These are phyloP conservation scores for Curvularia lunata DNA, from an alignment of 2,329 filamentous ascomycete species.

Conservation along the genomic window DNA sequence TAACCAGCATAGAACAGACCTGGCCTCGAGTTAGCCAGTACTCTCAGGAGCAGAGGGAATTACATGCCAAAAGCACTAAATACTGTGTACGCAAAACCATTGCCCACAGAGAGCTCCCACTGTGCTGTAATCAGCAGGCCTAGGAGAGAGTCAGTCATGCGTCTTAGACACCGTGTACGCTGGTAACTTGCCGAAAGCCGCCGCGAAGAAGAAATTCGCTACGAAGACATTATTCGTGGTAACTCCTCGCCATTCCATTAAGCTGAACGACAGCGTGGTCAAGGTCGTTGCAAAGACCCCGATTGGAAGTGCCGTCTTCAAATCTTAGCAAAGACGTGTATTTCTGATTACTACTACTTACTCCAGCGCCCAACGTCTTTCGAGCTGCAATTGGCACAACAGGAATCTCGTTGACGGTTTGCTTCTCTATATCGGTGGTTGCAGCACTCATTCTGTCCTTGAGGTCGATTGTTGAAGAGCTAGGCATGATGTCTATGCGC, in stretches of 20 bases:
- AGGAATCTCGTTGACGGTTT: conserved; percentile 14
- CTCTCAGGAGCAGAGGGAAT: not conserved
- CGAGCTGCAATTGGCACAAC: not conserved
- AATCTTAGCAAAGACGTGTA: not conserved
- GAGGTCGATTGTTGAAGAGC: not conserved
- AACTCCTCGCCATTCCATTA: conserved; percentile 63
- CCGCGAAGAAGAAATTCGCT: conserved; percentile 62
- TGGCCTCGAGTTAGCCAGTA: conserved; percentile 27
- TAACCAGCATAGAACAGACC: conserved; percentile 60
- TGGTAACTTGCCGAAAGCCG: conserved; percentile 52
- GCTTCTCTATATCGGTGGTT: conserved; percentile 25
- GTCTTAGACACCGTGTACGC: not conserved
- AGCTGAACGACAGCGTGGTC: conserved; percentile 59
- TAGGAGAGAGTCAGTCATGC: not conserved
- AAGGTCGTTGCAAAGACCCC: conserved; percentile 63
- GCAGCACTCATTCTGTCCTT: conserved; percentile 14
- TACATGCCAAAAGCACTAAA: conserved; percentile 60
- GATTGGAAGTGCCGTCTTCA: conserved; percentile 58
- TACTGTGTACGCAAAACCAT: conserved; percentile 61
- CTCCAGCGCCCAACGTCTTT: conserved; percentile 24
- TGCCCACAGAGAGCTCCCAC: conserved; percentile 62
- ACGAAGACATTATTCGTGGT: conserved; percentile 60
- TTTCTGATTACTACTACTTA: conserved; percentile 1
- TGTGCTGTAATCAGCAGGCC: conserved; percentile 61
- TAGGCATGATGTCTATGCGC: conserved; percentile 1